Evolutionary conservation across 495 filamentous ascomycete species (phyloP).

Genomic region (Penicillium simplicissimum): DNA sequence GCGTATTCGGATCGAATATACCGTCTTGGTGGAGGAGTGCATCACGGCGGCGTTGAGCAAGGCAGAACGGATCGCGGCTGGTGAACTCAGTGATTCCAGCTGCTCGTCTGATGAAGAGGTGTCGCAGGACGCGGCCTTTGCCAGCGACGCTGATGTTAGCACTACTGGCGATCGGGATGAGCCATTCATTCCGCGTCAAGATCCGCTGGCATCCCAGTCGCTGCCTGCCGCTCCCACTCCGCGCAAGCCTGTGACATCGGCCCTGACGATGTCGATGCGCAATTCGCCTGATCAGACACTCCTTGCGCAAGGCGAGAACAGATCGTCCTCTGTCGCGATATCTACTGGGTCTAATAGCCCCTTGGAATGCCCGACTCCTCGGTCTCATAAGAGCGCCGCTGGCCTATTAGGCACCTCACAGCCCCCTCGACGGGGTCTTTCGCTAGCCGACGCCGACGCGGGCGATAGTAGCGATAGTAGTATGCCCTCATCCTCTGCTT

Average conservation of each 20-base stretch:
- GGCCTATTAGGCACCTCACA: conserved; percentile 62
- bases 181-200: conserved; percentile 7
- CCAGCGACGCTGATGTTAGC: conserved; percentile 1
- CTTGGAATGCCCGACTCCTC: conserved; percentile 85
- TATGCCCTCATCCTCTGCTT: conserved; percentile 69
- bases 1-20: conserved; percentile 90
- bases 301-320: conserved; percentile 39
- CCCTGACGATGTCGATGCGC: conserved; percentile 47
- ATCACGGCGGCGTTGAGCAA: conserved; percentile 90
- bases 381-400: conserved; percentile 74
- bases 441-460: conserved; percentile 76
- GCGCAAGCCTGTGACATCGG: conserved; percentile 34
- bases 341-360: conserved; percentile 87
- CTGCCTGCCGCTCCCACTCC: conserved; percentile 25
- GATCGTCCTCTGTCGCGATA: conserved; percentile 60
- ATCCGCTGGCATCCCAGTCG: conserved; percentile 14
- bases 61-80: conserved; percentile 82
- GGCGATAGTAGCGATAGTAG: conserved; percentile 85
- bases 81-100: conserved; percentile 78
- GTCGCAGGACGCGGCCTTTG: conserved; percentile 29
- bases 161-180: conserved; percentile 2
- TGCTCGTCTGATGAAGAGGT: conserved; percentile 54
- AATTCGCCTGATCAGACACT: conserved; percentile 39
- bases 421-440: conserved; percentile 66
- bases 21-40: conserved; percentile 87